Conservation (phyloP, 2,329 filamentous ascomycete species). For the Trichoderma sp. region DNA sequence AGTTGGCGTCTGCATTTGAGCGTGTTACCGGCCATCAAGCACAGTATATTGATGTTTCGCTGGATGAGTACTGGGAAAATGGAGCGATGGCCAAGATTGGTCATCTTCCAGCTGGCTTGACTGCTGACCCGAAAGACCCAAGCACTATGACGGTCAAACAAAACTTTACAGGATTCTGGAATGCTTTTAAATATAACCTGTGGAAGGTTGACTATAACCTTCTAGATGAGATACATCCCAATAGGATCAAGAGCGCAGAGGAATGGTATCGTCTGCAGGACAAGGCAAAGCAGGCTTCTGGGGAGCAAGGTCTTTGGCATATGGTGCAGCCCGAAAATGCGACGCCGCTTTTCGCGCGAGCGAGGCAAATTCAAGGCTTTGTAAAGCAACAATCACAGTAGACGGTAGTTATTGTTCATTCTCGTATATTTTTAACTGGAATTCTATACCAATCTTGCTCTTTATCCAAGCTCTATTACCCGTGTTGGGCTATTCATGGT, state of each 20-base stretch:
- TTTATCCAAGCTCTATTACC: no score
- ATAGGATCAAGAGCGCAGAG: constrained; percentile 1
- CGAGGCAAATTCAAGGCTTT: neutral
- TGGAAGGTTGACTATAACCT: neutral
- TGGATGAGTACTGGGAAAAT: neutral
- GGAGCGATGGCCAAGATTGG: neutral
- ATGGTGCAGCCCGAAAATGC: neutral
- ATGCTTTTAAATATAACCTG: neutral
- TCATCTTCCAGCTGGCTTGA: neutral
- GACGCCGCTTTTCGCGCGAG: neutral
- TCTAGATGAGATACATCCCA: neutral
- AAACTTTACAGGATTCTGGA: neutral
- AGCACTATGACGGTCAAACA: neutral
- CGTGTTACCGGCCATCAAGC: neutral
- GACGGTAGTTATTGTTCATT: neutral
- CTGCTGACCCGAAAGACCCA: neutral
- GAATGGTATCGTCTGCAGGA: constrained; percentile 2
- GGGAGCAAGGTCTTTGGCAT: neutral
- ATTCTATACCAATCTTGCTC: no score
- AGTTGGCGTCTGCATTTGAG: constrained; percentile 2
- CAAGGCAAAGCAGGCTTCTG: neutral
- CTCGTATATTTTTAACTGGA: neutral
- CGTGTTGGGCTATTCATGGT: no score
- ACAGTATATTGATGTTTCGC: neutral
- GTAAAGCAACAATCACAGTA: neutral